These are phyloP conservation scores for Plasmodium adleri DNA, from an alignment of 169 alveolate species.

Conservation along the genomic window DNA sequence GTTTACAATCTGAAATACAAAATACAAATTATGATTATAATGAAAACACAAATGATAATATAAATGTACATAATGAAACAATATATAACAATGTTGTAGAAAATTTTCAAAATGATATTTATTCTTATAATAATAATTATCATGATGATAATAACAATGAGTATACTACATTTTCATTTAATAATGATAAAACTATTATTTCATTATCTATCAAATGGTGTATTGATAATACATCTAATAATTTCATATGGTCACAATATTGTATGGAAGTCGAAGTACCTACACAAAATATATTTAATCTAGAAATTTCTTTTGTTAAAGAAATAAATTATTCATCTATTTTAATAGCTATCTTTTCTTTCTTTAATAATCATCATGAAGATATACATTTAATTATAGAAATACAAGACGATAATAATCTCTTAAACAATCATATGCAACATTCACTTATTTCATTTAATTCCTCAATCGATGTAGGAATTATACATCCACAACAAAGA, in stretches of 20 bases:
- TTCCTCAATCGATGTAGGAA: constrained; percentile 33
- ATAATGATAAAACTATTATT: constrained; percentile 50
- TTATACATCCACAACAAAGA: constrained; percentile 48
- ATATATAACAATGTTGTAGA: background rate
- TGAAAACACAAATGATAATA: background rate
- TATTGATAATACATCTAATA: constrained; percentile 33
- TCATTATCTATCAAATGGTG: constrained; percentile 60
- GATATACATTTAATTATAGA: constrained; percentile 39
- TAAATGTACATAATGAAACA: background rate
- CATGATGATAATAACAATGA: background rate
- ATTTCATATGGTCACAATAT: constrained; percentile 63
- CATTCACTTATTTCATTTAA: constrained; percentile 43
- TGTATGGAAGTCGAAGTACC: constrained; percentile 60
- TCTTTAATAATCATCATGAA: constrained; percentile 42
- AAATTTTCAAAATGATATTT: background rate
- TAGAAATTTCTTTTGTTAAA: constrained; percentile 64
- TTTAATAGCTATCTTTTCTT: constrained; percentile 32
- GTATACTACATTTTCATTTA: constrained; percentile 5
- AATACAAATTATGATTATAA: background rate
- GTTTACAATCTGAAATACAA: background rate
- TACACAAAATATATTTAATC: constrained; percentile 11
- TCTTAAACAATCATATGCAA: constrained; percentile 5
- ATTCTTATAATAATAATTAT: background rate
- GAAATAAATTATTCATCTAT: constrained; percentile 63
- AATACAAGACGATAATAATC: constrained; percentile 27